These are phyloP conservation scores for Apiospora kogelbergensis DNA, from an alignment of 2,329 filamentous ascomycete species.

Conservation along the genomic window DNA sequence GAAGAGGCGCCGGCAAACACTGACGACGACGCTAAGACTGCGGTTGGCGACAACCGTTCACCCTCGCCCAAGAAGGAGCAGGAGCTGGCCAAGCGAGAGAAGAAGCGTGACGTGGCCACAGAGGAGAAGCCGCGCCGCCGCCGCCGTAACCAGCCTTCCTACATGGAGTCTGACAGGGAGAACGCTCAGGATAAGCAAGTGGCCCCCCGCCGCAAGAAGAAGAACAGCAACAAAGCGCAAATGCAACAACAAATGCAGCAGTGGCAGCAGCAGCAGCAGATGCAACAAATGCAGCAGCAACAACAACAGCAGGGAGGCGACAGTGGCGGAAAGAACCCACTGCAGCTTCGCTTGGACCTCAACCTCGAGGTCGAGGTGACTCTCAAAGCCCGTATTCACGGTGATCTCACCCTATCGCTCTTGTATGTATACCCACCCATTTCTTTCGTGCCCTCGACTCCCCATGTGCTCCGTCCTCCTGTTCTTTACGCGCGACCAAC, in stretches of 20 bases:
- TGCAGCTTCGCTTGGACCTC: constrained; percentile 73
- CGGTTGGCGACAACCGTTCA: constrained; percentile 20
- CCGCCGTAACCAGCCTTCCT: constrained; percentile 29
- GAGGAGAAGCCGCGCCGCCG: constrained; percentile 22
- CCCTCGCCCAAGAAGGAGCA: constrained; percentile 30
- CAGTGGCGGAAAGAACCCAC: constrained; percentile 55
- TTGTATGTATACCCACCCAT: constrained; percentile 41
- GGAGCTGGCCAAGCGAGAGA: constrained; percentile 12
- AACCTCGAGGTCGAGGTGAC: constrained; percentile 85
- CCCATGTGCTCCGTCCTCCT: constrained; percentile 8
- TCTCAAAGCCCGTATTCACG: constrained; percentile 81
- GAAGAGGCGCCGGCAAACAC: constrained; percentile 12
- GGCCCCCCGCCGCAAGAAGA: constrained; percentile 22
- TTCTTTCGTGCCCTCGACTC: constrained; percentile 10
- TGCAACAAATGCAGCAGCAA: constrained; percentile 18
- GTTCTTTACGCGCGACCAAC: background rate
- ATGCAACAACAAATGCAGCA: constrained; percentile 28
- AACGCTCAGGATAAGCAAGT: constrained; percentile 27
- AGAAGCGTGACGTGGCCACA: constrained; percentile 24
- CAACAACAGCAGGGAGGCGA: constrained; percentile 34
- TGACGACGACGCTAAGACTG: constrained; percentile 18
- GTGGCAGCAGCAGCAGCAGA: constrained; percentile 20
- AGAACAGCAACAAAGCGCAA: constrained; percentile 23
- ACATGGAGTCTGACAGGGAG: constrained; percentile 24
- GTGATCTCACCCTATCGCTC: constrained; percentile 76